Evolutionary conservation across 2,329 filamentous ascomycete genomes (phyloP), one percentile per base, ranked within the genome.

Genomic region (Aspergillus calidoustus): DNA sequence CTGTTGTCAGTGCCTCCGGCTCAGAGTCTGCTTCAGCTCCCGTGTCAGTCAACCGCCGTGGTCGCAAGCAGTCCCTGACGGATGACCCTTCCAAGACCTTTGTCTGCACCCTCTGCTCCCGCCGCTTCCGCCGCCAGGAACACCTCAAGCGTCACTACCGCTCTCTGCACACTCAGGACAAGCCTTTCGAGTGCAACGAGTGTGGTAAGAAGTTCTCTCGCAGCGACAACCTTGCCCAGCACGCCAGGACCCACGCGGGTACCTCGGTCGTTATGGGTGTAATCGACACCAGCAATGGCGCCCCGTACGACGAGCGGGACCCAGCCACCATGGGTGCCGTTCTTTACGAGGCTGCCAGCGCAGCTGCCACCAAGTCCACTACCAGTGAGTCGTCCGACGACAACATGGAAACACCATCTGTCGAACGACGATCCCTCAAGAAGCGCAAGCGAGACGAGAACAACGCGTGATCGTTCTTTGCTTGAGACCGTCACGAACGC

Each of bases 171-270:
- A 99, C 95, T 1, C 90, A 96, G 75, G 95, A 98, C 77, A 99
- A 98, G 88, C 95, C 95, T 5, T 99, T 98, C 73, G 92, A 96
- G 82, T 99, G 95, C 84, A 87, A 89, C 68, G 94, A 99, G 82
- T 99, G 95, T 74, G 94, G 95, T 71, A 99, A 99, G 90, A 97
- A 96, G 84, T 99, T 98, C 82, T 98, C 94, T 22, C 90, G 95
- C 72, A 96, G 92, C 71, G 95, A 99, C 81, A 99, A 99, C 83
- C 87, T 99, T 17, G 91, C 93, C 25, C 95, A 99, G 81, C 95
- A 99, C 77, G 90, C 95, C 66, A 89, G 95, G 66, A 99, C 95
- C 4, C 95, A 99, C 74, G 93, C 93, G 60, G 90, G 89, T 62
- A 92, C 93, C 64, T 91, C 93, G 64, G 91, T 97, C 68, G 89